These are phyloP conservation scores for Abrus precatorius DNA, from an alignment of 306 rosid species.

Conservation along the genomic window DNA sequence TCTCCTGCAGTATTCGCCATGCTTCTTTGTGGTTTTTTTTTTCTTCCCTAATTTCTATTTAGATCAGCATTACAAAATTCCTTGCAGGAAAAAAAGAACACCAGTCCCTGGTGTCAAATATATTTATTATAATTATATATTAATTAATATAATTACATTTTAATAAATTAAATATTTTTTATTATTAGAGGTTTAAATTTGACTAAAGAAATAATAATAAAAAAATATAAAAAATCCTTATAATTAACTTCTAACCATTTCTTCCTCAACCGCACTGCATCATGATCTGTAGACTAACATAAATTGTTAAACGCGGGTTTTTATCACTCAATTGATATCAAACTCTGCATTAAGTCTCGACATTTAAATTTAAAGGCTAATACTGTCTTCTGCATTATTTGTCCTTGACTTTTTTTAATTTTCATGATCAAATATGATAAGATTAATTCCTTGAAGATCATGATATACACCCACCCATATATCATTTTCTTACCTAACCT, in stretches of 20 bases:
- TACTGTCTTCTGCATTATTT: slow-evolving; percentile 7
- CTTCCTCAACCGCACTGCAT: not conserved
- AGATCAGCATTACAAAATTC: not conserved
- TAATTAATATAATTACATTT: too few relatives aligned
- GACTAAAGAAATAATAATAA: too few relatives aligned
- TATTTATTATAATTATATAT: too few relatives aligned
- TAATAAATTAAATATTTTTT: too few relatives aligned
- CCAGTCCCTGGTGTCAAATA: too few relatives aligned
- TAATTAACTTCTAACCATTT: not conserved
- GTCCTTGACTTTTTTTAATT: slow-evolving; percentile 2
- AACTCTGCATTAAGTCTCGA: not conserved
- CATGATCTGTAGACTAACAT: not conserved
- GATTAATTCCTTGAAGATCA: slow-evolving; percentile 5
- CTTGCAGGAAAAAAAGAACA: too few relatives aligned
- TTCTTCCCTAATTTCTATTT: not conserved
- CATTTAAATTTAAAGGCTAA: slow-evolving; percentile 9
- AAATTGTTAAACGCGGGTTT: not conserved
- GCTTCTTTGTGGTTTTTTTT: not conserved
- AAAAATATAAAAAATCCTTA: not conserved
- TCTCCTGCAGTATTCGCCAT: slow-evolving; percentile 8
- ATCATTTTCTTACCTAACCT: slow-evolving; percentile 32
- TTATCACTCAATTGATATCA: slow-evolving; percentile 13
- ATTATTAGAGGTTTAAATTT: too few relatives aligned
- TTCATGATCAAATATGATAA: slow-evolving; percentile 11
- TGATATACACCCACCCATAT: slow-evolving; percentile 1